A percentile compares a stretch with the other conserved stretches of the same genome.
Conservation (phyloP, 2,329 filamentous ascomycete species). For the Hyphodiscus sp. region DNA sequence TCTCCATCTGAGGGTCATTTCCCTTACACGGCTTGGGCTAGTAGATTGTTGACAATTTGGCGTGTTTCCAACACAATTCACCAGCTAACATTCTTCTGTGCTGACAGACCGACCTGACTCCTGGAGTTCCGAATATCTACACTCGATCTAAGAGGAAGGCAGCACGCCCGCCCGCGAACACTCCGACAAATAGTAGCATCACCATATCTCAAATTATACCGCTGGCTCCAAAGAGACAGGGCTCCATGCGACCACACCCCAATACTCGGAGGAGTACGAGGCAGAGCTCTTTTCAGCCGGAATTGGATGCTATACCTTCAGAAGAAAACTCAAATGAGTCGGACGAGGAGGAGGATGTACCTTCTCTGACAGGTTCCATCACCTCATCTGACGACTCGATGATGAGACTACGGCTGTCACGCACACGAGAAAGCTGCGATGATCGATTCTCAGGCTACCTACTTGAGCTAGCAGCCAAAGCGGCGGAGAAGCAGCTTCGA, state of each 20-base stretch:
- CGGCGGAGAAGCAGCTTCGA: slow-evolving; percentile 72
- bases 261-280: slow-evolving; percentile 36
- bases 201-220: slow-evolving; percentile 29
- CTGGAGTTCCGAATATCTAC: slow-evolving; percentile 28
- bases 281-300: slow-evolving; percentile 35
- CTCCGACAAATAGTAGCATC: slow-evolving; percentile 15
- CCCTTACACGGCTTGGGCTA: too few species aligned
- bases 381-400: slow-evolving; percentile 30
- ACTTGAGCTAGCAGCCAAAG: slow-evolving; percentile 70
- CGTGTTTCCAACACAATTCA: background rate
- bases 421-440: slow-evolving; percentile 63
- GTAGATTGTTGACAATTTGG: too few species aligned
- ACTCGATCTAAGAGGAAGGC: slow-evolving; percentile 21
- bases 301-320: slow-evolving; percentile 32
- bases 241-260: slow-evolving; percentile 35
- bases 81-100: background rate
- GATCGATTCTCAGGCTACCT: slow-evolving; percentile 71
- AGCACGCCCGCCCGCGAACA: slow-evolving; percentile 10
- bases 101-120: slow-evolving; percentile 26
- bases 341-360: slow-evolving; percentile 27
- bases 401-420: slow-evolving; percentile 35
- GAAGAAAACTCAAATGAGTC: slow-evolving; percentile 40
- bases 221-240: slow-evolving; percentile 34
- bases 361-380: slow-evolving; percentile 27
- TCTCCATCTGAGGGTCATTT: too few species aligned